Base-by-base conservation (phyloP, 805 yeast genomes). In the Metschnikowia orientalis region DNA sequence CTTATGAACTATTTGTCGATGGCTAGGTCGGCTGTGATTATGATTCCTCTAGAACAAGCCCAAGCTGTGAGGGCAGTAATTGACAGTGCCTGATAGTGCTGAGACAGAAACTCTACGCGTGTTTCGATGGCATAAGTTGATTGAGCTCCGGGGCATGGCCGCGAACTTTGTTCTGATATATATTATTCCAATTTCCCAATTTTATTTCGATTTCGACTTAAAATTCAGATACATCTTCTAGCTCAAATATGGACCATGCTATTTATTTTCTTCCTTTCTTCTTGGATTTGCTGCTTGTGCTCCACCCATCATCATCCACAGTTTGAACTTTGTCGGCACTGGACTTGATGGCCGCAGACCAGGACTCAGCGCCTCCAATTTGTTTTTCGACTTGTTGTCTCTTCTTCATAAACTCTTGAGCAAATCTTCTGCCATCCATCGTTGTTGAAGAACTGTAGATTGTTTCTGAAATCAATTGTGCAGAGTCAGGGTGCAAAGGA, bases 351-450 rank as follows among this genome's bases (percentile, higher is more conserved):
- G 89, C 92, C 38, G 79, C 82, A 30, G 72, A 68, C 96, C 96
- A 88, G 25, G 78, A 69, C 44, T 75, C 67, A 19, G 59, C 63
- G 17, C 61, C 53, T 8, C 63, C 64, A 35, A 59, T 37, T 38
- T 57, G 63, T 43, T 74, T 71, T 48, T 88, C 97, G 36, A 86
- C 89, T 30, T 66, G 71, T 40, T 71, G 72, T 52, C 92, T 80
- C 53, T 83, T 78, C 59, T 80, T 82, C 53, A 81, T 68, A 56
- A 92, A 92, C 53, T 92, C 98, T 36, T 73, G 75, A 0, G 98
- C 95, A 66, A 89, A 90, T 45, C 95, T 72, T 54, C 95, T 79
- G 15, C 97, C 97, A 56, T 92, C 96, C 83, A 90, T 79, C 1
- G 89, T 81, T 3, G 89, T 74, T 24, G 95, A 82, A 40, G 87